Evolutionary conservation across 2,329 filamentous ascomycete genomes (phyloP), one percentile per base, ranked within the genome.

Genomic region (Cytospora leucostoma): DNA sequence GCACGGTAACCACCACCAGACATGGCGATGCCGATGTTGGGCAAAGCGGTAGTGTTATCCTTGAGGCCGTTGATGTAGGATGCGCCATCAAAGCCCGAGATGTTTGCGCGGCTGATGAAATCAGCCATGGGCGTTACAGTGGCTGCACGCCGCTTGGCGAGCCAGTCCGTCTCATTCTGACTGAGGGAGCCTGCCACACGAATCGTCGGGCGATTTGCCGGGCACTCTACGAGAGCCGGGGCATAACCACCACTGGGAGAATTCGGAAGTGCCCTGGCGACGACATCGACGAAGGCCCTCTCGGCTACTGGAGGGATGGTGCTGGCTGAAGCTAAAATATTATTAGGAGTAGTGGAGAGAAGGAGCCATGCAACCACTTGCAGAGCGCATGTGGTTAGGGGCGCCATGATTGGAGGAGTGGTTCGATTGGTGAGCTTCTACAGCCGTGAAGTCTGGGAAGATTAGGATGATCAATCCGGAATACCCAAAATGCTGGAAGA

Each of bases 1-100:
- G 93, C 92, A 62, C 93, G 83, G 74, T 95, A 96, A 40, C 93
- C 93, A 72, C 93, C 93, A 13, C 92, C 92, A 0, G 91, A 95
- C 52, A 90, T 80, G 12, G 92, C 91, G 66, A 96, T 84, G 17
- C 82, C 92, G 66, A 96, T 87, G 68, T 81, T 82, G 59, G 82
- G 82, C 65, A 82, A 74, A 33, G 77, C 75, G 17, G 68, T 64
- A 59, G 71, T 88, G 72, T 93, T 91, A 74, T 88, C 88, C 35
- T 84, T 74, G 65, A 86, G 76, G 65, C 77, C 77, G 60, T 88
- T 81, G 69, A 98, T 86, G 73, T 95, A 98, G 1, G 77, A 73
- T 1, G 79, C 80, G n/a, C 87, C 88, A 75, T 97, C 88, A 66
- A 97, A 94, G 64, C 84, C 86, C n/a, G 84, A 77, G 66, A 98